Percentiles rank a stretch among this genome's conserved stretches.
These are phyloP conservation scores for Leccinum obscurum DNA, from an alignment of 768 basidiomycete species.

Conservation along the genomic window DNA sequence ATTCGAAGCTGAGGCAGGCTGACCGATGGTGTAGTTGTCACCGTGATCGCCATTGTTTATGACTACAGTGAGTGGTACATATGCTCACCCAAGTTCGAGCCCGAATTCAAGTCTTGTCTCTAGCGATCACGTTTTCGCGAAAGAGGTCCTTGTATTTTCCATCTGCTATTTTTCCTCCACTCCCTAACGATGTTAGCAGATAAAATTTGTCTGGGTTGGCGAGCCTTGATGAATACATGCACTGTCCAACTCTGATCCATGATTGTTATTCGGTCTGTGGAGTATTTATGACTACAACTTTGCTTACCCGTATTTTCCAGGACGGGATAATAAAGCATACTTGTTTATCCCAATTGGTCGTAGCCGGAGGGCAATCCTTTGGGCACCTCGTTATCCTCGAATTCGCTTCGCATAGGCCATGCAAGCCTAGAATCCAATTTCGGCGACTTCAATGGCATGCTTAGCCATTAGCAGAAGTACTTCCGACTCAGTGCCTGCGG, in stretches of 20 bases:
- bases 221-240: neutral
- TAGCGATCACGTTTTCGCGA: conserved; percentile 18
- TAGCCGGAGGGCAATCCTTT: too few relatives aligned
- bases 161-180: neutral
- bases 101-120: neutral
- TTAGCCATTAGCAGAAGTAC: too few relatives aligned
- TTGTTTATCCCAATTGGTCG: too few relatives aligned
- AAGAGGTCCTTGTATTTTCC: conserved; percentile 13
- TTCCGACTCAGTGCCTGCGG: too few relatives aligned
- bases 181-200: conserved; percentile 10
- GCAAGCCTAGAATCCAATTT: too few relatives aligned
- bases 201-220: conserved; percentile 22
- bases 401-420: too few relatives aligned
- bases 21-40: conserved; percentile 12
- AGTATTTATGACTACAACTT: neutral
- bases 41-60: conserved; percentile 14
- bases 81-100: neutral
- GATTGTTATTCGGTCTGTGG: neutral
- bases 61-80: conserved; percentile 19
- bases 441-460: too few relatives aligned
- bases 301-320: too few relatives aligned
- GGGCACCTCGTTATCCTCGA: too few relatives aligned
- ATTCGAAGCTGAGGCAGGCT: neutral
- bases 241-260: neutral
- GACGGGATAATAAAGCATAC: too few relatives aligned